phyloP scores from a whole-genome alignment of 1,139 yeast genomes.

The Candida labiduridarum region DNA sequence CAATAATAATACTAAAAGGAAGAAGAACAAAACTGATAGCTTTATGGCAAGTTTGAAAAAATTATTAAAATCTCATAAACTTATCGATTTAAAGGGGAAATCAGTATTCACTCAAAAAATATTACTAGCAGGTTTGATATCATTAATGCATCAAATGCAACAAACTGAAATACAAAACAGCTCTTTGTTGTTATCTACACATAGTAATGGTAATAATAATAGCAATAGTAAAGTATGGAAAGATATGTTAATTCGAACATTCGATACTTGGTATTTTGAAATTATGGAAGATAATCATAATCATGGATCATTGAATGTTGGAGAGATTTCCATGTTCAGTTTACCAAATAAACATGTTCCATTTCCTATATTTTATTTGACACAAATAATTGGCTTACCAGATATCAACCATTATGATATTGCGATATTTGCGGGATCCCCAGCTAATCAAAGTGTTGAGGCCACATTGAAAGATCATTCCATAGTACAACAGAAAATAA shows the following conservation, averaged over 20 bases:
- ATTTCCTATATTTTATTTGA: conserved; percentile 65
- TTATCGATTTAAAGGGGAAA: conserved; percentile 17
- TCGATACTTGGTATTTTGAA: conserved; percentile 57
- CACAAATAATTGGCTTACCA: conserved; percentile 65
- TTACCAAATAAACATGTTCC: conserved; percentile 18
- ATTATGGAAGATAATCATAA: conserved; percentile 31
- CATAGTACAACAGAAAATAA: conserved; percentile 54
- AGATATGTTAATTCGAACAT: conserved; percentile 61
- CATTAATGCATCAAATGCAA: conserved; percentile 74
- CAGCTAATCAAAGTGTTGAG: conserved; percentile 76
- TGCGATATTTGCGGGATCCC: conserved; percentile 80
- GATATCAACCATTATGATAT: conserved; percentile 76
- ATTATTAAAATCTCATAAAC: conserved; percentile 27
- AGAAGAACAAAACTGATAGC: conserved; percentile 21
- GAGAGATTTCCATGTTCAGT: conserved; percentile 10
- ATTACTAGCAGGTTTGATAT: conserved; percentile 67
- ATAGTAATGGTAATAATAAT: conserved; percentile 19
- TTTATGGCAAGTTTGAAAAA: conserved; percentile 40
- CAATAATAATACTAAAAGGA: conserved; percentile 3
- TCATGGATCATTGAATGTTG: conserved; percentile 37
- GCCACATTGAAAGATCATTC: conserved; percentile 58
- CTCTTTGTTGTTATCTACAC: conserved; percentile 40
- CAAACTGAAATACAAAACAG: conserved; percentile 65
- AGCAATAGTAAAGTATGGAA: conserved; percentile 50
- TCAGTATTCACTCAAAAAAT: conserved; percentile 61